Percentiles rank a stretch among this genome's conserved stretches.
Conservation (phyloP, 768 basidiomycete genomes). For the Hirschioporus abietinus region DNA sequence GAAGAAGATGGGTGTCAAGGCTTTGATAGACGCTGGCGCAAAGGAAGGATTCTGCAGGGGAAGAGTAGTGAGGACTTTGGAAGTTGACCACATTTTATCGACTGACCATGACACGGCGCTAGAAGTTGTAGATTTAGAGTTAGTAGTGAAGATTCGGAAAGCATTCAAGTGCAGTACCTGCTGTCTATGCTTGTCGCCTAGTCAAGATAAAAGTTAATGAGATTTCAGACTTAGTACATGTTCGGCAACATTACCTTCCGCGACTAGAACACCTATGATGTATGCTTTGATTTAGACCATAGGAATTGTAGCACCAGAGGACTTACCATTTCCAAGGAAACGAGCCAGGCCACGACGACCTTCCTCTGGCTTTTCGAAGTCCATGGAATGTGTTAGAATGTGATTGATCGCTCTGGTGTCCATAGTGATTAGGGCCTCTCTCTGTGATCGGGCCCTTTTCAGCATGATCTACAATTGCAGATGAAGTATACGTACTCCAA, state of each 20-base stretch:
- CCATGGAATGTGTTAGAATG: slow-evolving; percentile 49
- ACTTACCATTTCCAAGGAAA: slow-evolving; percentile 36
- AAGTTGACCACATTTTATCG: background rate
- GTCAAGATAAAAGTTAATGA: too few species aligned
- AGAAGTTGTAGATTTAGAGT: background rate
- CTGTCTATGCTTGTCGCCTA: slow-evolving; percentile 31
- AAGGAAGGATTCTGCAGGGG: slow-evolving; percentile 32
- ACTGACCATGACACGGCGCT: slow-evolving; percentile 27
- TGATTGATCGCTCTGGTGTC: slow-evolving; percentile 63
- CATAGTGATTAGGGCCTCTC: slow-evolving; percentile 42
- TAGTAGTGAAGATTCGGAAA: background rate
- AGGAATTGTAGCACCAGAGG: background rate
- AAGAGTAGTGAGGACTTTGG: slow-evolving; percentile 4
- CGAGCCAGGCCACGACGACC: slow-evolving; percentile 31
- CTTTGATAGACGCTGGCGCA: slow-evolving; percentile 2
- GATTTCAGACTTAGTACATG: background rate
- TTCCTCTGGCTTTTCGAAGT: slow-evolving; percentile 51
- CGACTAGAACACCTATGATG: slow-evolving; percentile 40
- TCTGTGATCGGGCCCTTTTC: slow-evolving; percentile 15
- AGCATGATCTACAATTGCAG: background rate
- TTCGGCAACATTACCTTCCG: slow-evolving; percentile 26
- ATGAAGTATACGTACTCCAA: slow-evolving; percentile 25
- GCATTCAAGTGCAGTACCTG: slow-evolving; percentile 24
- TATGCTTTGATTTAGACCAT: background rate
- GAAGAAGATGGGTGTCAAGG: slow-evolving; percentile 25